Base-by-base conservation (phyloP, 805 yeast genomes). In the Ogataea salicorniae region DNA sequence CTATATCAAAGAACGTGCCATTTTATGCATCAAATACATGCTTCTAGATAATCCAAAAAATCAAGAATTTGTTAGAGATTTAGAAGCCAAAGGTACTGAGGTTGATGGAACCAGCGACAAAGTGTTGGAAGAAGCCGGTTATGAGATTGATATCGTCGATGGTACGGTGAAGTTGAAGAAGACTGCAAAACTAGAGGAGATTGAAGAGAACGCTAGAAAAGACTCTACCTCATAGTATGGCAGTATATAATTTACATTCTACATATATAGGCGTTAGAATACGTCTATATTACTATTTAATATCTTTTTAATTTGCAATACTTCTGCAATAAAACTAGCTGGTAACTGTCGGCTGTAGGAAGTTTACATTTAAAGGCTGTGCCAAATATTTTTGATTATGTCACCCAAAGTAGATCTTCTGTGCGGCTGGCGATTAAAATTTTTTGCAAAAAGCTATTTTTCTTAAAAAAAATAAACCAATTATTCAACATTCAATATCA, bases 1-100 rank as follows among this genome's bases (percentile, higher is more conserved):
- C 0, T 92, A 76, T 56, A 83, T 87, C 47, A 84, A 88, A 54
- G 99, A 92, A 60, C 70, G 92, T 50, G 77, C 95, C 1, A 86
- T 94, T 34, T 67, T 92, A 6, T 88, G 97, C 59, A 62, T 94
- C 29, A 79, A 83, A 57, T 83, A 81, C 50, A 65, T 90, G 33
- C 66, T 92, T 15, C 76, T 78, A 22, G 72, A 76, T 9, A 94
- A 94, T 57, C 58, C 54, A 4, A 72, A 70, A 41, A 94, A 92
- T 62, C 97, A 92, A 65, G 71, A 75, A 1, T 80, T 90, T 61
- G 90, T 92, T 0, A 81, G 87, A 0, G 66, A 74, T 35, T 64
- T 92, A 49, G 97, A 92, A 61, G 96, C 97, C 0, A 73, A 78
- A 48, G 77, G 81, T 39, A 76, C 79, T 0, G 81, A 79, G 1